phyloP scores from a whole-genome alignment of 306 rosid genomes.

The Cicer bijugum region DNA sequence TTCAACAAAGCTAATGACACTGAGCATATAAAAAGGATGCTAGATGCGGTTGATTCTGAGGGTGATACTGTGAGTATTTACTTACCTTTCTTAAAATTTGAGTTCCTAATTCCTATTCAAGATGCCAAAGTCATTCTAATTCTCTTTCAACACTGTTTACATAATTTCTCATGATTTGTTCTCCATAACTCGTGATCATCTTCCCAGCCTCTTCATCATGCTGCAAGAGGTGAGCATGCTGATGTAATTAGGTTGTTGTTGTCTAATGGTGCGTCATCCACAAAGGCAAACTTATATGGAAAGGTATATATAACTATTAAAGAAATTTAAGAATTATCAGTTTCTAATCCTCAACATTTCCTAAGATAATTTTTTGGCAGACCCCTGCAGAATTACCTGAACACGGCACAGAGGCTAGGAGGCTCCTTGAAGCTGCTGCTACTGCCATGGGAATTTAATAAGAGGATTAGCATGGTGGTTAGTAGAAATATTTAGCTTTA shows the following conservation, averaged over 20 bases:
- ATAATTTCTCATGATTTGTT: constrained; percentile 19
- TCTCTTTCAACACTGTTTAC: background rate
- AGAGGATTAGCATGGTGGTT: constrained; percentile 39
- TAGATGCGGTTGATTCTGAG: constrained; percentile 82
- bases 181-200: constrained; percentile 37
- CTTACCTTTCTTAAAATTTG: constrained; percentile 7
- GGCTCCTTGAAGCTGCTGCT: constrained; percentile 64
- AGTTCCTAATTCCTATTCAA: constrained; percentile 26
- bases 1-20: constrained; percentile 55
- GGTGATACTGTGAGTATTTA: constrained; percentile 86
- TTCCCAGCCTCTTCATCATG: constrained; percentile 93
- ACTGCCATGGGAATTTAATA: constrained; percentile 45
- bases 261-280: constrained; percentile 70
- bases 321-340: background rate
- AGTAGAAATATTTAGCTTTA: constrained; percentile 18
- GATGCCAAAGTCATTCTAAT: background rate
- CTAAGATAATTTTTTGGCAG: constrained; percentile 50
- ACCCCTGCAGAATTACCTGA: constrained; percentile 76
- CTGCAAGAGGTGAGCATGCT: constrained; percentile 90
- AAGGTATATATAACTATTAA: constrained; percentile 59
- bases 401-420: constrained; percentile 65
- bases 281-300: constrained; percentile 66
- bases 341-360: constrained; percentile 1
- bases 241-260: constrained; percentile 64
- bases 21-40: constrained; percentile 69